Evolutionary conservation across 2,329 filamentous ascomycete species (phyloP).

Genomic region (Curvularia sp.): DNA sequence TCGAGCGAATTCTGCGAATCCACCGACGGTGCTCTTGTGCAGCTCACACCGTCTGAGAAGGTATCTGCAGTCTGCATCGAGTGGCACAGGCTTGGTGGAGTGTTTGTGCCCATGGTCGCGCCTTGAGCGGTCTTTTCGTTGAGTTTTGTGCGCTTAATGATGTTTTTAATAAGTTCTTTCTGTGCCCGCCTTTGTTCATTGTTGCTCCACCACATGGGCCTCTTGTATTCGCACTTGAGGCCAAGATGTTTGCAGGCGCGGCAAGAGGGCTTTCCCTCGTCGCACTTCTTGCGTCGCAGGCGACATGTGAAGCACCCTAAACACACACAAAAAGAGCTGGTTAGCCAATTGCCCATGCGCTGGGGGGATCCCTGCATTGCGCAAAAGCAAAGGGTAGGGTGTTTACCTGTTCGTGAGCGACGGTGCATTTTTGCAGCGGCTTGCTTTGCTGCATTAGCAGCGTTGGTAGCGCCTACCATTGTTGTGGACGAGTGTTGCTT

Average conservation of each 20-base stretch:
- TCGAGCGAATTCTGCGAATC: conserved; percentile 76
- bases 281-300: conserved; percentile 72
- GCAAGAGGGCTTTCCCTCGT: conserved; percentile 70
- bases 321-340: conserved; percentile 30
- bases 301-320: conserved; percentile 72
- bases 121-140: conserved; percentile 76
- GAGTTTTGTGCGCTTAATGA: conserved; percentile 96
- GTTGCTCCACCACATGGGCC: conserved; percentile 97
- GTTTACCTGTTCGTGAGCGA: conserved; percentile 89
- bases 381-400: conserved; percentile 38
- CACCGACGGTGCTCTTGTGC: conserved; percentile 75
- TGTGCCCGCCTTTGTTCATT: conserved; percentile 82
- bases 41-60: conserved; percentile 74
- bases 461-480: conserved; percentile 58
- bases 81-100: conserved; percentile 80
- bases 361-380: conserved; percentile 43
- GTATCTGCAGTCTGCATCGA: conserved; percentile 82
- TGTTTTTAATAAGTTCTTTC: conserved; percentile 95
- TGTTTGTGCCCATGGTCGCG: conserved; percentile 60
- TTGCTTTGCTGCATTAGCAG: conserved; percentile 59
- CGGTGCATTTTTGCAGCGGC: conserved; percentile 87
- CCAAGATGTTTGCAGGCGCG: conserved; percentile 74
- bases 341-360: conserved; percentile 48
- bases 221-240: conserved; percentile 92
- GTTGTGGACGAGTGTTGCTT: conserved; percentile 52